Evolutionary conservation across 2,329 filamentous ascomycete genomes (phyloP), one percentile per base, ranked within the genome.

Genomic region (Colletotrichum scovillei): DNA sequence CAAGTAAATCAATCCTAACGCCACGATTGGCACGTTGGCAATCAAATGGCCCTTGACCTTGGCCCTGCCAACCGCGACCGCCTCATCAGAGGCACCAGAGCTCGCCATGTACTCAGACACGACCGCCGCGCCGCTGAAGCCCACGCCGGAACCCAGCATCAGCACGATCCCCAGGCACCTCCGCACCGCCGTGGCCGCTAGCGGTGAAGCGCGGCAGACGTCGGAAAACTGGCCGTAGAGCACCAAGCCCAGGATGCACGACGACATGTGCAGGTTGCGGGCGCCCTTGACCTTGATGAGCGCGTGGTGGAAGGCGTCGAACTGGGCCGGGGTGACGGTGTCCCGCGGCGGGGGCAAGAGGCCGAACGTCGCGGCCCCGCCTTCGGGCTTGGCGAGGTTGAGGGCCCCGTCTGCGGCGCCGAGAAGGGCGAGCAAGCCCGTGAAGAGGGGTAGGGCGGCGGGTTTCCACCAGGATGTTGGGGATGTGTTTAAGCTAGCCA

Each of bases 221-320:
- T 60, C 55, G 12, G 70, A 73, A 35, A 64, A 60, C 14, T 64
- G 59, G 14, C 66, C 70, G 55, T 70, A 73, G 16, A 73, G 60
- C 11, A 70, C 7, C 38, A 73, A 42, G 0, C 30, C 70, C 19
- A 73, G 14, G 26, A 73, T 49, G 55, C 70, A 70, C 32, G 59
- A 55, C 38, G 70, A 64, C 70, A 73, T 73, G 67, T 73, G 70
- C 55, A 73, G 46, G 46, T 73, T 73, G 24, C 66, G 66, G 6
- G 70, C 70, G 30, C 70, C 70, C 66, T 73, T 73, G 66, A 73
- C 60, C 35, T 73, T 70, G 67, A 73, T 5, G 32, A 73, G 70
- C 2, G 70, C 70, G 55, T 65, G 66, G 55, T 73, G 70, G 28
- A 73, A 73, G 46, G 70, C 70, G 60, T 73, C 70, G 42, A 73